These are phyloP conservation scores for Neurospora intermedia DNA, from an alignment of 495 filamentous ascomycete genomes.

Conservation along the genomic window DNA sequence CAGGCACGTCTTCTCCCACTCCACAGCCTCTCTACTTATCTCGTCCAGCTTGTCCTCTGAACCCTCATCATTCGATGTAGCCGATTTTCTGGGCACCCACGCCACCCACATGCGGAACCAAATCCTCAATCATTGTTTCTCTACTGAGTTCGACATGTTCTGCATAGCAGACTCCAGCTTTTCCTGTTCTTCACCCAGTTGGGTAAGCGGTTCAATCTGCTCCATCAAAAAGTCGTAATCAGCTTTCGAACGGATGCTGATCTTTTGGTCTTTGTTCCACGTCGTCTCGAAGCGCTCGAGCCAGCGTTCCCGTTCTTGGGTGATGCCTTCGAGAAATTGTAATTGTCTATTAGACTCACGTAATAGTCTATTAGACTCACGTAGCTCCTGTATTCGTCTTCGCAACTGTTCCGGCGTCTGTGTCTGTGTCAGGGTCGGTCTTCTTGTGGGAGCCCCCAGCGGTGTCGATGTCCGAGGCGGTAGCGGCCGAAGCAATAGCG, in stretches of 20 bases:
- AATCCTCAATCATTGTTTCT: neutral
- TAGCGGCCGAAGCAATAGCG: neutral
- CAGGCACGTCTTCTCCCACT: neutral
- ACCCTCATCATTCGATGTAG: neutral
- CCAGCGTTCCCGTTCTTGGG: neutral
- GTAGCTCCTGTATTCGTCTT: neutral
- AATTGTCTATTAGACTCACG: too few relatives aligned
- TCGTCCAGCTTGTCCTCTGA: neutral
- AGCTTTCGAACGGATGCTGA: neutral
- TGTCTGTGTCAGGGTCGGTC: neutral
- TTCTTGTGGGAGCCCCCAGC: neutral
- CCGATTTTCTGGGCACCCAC: neutral
- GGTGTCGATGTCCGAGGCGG: neutral
- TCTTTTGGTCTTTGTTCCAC: neutral
- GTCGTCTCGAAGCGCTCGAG: neutral
- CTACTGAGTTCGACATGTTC: neutral
- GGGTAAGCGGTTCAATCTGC: neutral
- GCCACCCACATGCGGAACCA: neutral
- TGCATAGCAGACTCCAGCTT: neutral
- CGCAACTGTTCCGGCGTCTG: too few relatives aligned
- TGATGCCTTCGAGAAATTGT: too few relatives aligned
- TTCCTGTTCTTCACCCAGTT: neutral
- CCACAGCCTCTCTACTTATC: neutral
- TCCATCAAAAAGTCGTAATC: neutral
- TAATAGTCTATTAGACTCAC: too few relatives aligned